Percentiles rank a stretch among this genome's conserved stretches.
phyloP scores from a whole-genome alignment of 164 flowering plant genomes.

The Berberis vulgaris region DNA sequence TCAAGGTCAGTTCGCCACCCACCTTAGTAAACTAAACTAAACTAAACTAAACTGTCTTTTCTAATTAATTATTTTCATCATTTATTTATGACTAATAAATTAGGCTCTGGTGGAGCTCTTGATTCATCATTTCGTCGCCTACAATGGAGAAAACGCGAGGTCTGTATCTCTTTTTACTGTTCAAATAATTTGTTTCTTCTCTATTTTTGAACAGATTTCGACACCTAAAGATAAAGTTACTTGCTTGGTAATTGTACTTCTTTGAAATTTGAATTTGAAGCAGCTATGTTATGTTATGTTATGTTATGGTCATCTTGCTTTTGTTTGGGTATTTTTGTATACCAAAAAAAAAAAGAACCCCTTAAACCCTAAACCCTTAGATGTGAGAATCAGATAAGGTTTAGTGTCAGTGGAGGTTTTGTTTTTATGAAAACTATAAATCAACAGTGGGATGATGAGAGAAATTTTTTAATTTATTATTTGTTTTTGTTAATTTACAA shows the following conservation, averaged over 20 bases:
- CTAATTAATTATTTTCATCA: not conserved
- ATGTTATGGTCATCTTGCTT: no score
- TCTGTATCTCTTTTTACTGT: not conserved
- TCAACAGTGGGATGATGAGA: no score
- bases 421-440: not conserved
- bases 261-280: no score
- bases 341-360: not conserved
- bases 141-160: constrained; percentile 15
- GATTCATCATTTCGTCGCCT: not conserved
- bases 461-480: no score
- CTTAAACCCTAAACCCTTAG: not conserved
- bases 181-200: not conserved
- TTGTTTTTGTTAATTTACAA: no score
- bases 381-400: no score
- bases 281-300: no score
- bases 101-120: not conserved
- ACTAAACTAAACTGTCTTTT: not conserved
- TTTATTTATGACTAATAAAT: no score
- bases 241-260: no score
- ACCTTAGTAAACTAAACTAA: not conserved
- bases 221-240: no score
- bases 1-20: constrained; percentile 7
- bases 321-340: not conserved
- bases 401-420: not conserved
- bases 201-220: no score